These are phyloP conservation scores for Dactylellina haptotyla DNA, from an alignment of 2,329 filamentous ascomycete genomes.

Conservation along the genomic window DNA sequence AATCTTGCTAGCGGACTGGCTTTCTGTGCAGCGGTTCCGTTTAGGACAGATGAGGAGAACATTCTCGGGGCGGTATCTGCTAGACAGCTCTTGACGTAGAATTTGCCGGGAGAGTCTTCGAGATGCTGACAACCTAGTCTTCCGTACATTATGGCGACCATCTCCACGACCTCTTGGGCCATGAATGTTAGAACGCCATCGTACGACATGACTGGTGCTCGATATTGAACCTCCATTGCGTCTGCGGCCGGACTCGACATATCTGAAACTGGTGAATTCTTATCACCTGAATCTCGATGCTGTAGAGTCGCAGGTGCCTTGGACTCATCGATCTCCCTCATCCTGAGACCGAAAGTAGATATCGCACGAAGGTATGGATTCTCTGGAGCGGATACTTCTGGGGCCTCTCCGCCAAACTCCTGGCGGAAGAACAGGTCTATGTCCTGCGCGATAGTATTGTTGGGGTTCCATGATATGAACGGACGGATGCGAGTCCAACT, in stretches of 20 bases:
- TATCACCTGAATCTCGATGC: constrained; percentile 23
- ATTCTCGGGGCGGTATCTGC: constrained; percentile 28
- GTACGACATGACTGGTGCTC: constrained; percentile 50
- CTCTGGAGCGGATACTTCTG: constrained; percentile 9
- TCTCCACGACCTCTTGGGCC: constrained; percentile 54
- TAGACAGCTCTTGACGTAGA: constrained; percentile 51
- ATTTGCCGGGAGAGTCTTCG: constrained; percentile 45
- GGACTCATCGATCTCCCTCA: constrained; percentile 44
- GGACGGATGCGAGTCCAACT: constrained; percentile 49
- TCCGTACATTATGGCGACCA: constrained; percentile 53
- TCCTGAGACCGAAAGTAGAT: constrained; percentile 30
- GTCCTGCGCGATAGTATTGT: constrained; percentile 45
- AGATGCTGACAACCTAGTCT: constrained; percentile 53
- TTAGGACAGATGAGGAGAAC: constrained; percentile 38
- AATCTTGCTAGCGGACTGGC: constrained; percentile 38
- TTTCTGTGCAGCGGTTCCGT: constrained; percentile 38
- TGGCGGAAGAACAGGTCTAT: constrained; percentile 49
- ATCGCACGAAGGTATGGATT: constrained; percentile 46
- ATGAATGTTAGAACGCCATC: constrained; percentile 52
- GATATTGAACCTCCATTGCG: constrained; percentile 44
- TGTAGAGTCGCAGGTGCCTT: constrained; percentile 44
- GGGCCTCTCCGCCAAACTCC: constrained; percentile 33
- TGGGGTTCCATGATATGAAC: constrained; percentile 33
- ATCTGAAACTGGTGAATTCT: constrained; percentile 33
- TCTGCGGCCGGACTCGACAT: constrained; percentile 37